A percentile compares a stretch with the other conserved stretches of the same genome.
phyloP scores from a whole-genome alignment of 495 filamentous ascomycete genomes.

The Diplogelasinospora grovesii region DNA sequence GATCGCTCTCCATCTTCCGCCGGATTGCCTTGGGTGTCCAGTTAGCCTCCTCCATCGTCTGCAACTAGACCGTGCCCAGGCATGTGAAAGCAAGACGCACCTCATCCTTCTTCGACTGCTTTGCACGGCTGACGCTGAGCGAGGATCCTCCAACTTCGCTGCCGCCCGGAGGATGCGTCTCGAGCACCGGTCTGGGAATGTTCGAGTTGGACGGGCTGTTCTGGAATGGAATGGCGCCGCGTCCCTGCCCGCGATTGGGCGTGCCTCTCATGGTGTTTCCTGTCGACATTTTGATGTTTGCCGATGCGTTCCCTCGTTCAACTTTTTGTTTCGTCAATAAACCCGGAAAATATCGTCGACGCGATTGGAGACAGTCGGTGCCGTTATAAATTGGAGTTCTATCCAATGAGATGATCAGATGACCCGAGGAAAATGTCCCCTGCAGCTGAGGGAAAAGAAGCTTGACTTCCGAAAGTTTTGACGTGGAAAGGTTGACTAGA shows the following conservation, averaged over 20 bases:
- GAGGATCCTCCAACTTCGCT: slow-evolving; percentile 69
- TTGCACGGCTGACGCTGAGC: slow-evolving; percentile 80
- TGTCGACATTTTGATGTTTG: slow-evolving; percentile 24
- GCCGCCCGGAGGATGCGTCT: slow-evolving; percentile 40
- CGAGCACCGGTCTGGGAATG: slow-evolving; percentile 80
- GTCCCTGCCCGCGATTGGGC: slow-evolving; percentile 52
- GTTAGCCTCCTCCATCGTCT: slow-evolving; percentile 23
- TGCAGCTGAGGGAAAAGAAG: too few species aligned
- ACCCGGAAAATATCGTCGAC: too few species aligned
- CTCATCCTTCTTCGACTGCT: slow-evolving; percentile 97
- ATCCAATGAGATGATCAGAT: slow-evolving; percentile 8
- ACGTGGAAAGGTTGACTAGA: too few species aligned
- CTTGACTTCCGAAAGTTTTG: too few species aligned
- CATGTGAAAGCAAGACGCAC: slow-evolving; percentile 44
- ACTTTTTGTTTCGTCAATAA: slow-evolving; percentile 1
- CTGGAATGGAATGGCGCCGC: slow-evolving; percentile 63
- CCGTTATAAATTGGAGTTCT: slow-evolving; percentile 1
- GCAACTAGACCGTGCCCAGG: slow-evolving; percentile 3
- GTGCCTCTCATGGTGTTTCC: slow-evolving; percentile 53
- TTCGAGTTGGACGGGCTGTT: slow-evolving; percentile 60
- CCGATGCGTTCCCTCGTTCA: not conserved
- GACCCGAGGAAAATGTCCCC: too few species aligned
- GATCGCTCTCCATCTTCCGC: slow-evolving; percentile 90
- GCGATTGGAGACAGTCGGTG: slow-evolving; percentile 1
- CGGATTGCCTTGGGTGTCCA: slow-evolving; percentile 70